Conservation (phyloP, 805 yeast genomes). For the Nakazawaea wyomingensis region DNA sequence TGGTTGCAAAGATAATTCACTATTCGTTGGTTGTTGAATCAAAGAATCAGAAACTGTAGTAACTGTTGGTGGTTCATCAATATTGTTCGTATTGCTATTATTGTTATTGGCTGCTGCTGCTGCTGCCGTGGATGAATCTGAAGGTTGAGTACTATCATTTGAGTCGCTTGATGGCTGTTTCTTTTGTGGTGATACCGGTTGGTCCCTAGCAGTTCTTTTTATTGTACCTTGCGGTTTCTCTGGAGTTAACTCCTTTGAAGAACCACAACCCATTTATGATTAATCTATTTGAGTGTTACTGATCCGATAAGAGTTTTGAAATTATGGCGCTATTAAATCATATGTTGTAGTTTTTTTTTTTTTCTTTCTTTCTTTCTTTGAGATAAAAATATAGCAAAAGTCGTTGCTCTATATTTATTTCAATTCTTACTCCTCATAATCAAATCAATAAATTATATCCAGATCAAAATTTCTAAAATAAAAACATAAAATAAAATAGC, state of each 20-base stretch:
- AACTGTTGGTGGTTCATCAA: not conserved
- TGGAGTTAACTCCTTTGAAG: slow-evolving; percentile 10
- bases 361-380: not conserved
- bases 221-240: not conserved
- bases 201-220: slow-evolving; percentile 6
- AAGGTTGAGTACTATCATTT: slow-evolving; percentile 5
- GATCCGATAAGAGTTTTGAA: not conserved
- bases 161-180: slow-evolving; percentile 1
- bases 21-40: not conserved
- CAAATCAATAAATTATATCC: no score
- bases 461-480: no score
- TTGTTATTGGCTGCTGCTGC: slow-evolving; percentile 1
- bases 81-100: not conserved
- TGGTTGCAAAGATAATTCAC: not conserved
- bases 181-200: not conserved
- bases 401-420: no score
- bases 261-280: slow-evolving; percentile 13
- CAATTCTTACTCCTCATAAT: no score
- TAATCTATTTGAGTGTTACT: not conserved
- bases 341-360: not conserved
- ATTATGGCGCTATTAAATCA: not conserved
- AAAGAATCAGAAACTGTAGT: not conserved
- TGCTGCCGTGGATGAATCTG: slow-evolving; percentile 5
- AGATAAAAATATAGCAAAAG: not conserved
- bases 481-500: no score